A percentile compares a stretch with the other conserved stretches of the same genome.
Evolutionary conservation across 495 filamentous ascomycete genomes (phyloP).

Genomic region (Rhizodiscina lignyota): DNA sequence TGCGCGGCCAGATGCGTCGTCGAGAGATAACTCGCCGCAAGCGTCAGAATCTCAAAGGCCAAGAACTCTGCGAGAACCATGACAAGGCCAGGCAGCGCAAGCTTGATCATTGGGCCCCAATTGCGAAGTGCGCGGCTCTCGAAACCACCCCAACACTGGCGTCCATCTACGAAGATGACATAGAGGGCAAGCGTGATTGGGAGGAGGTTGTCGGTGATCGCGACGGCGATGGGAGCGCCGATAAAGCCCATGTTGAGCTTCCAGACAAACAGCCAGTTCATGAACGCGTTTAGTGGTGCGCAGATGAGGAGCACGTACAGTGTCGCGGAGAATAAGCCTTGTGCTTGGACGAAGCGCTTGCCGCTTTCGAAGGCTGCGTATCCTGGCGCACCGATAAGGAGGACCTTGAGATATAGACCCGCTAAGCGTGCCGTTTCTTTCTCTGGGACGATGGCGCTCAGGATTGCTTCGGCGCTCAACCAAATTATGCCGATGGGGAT

Average conservation of each 20-base stretch:
- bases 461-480: slow-evolving; percentile 36
- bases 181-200: slow-evolving; percentile 61
- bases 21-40: slow-evolving; percentile 30
- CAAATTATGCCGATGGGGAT: slow-evolving; percentile 47
- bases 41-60: slow-evolving; percentile 39
- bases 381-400: slow-evolving; percentile 48
- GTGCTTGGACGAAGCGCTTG: slow-evolving; percentile 58
- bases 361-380: slow-evolving; percentile 52
- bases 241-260: slow-evolving; percentile 61
- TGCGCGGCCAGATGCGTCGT: slow-evolving; percentile 44
- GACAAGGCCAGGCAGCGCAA: slow-evolving; percentile 70
- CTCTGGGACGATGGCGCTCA: slow-evolving; percentile 43
- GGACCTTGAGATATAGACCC: slow-evolving; percentile 47
- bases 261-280: slow-evolving; percentile 60
- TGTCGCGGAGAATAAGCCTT: slow-evolving; percentile 51
- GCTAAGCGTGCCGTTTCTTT: slow-evolving; percentile 43
- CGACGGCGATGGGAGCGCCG: slow-evolving; percentile 72
- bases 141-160: slow-evolving; percentile 70
- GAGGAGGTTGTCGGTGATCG: slow-evolving; percentile 67
- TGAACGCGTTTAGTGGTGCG: slow-evolving; percentile 46
- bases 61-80: slow-evolving; percentile 90
- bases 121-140: slow-evolving; percentile 51
- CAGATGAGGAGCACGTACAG: slow-evolving; percentile 48
- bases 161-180: slow-evolving; percentile 35
- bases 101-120: slow-evolving; percentile 74